Percentiles rank a stretch among this genome's conserved stretches.
These are phyloP conservation scores for Exophiala aquamarina DNA, from an alignment of 2,329 filamentous ascomycete genomes.

Conservation along the genomic window DNA sequence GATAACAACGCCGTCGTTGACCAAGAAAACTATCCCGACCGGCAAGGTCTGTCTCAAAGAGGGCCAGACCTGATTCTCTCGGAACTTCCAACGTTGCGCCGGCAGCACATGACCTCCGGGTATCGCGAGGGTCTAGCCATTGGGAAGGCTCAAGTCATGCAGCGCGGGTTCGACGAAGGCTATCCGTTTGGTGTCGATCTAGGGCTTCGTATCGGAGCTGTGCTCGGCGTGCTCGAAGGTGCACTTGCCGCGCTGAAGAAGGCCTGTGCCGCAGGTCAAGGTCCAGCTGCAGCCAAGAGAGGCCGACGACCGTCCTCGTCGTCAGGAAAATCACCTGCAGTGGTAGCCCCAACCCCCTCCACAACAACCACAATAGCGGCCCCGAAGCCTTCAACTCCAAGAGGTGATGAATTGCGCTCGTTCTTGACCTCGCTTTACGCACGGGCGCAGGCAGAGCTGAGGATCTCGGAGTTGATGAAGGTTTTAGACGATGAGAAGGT, in stretches of 20 bases:
- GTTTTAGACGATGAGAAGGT: slow-evolving; percentile 23
- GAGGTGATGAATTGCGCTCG: no score
- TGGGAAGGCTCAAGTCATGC: slow-evolving; percentile 74
- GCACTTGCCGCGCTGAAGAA: slow-evolving; percentile 44
- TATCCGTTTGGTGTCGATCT: slow-evolving; percentile 81
- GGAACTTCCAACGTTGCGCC: slow-evolving; percentile 74
- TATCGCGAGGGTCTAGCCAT: slow-evolving; percentile 83
- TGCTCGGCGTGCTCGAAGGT: slow-evolving; percentile 77
- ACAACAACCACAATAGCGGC: background rate
- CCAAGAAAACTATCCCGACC: background rate
- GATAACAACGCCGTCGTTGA: background rate
- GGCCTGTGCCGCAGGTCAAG: background rate
- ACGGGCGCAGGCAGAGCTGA: slow-evolving; percentile 20
- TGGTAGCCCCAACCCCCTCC: background rate
- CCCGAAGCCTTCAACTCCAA: background rate
- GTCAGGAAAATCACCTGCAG: no score
- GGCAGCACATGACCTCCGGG: slow-evolving; percentile 77
- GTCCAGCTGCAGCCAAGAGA: no score
- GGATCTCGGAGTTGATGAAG: slow-evolving; percentile 22
- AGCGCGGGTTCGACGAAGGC: slow-evolving; percentile 88
- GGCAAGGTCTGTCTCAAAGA: background rate
- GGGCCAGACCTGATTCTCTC: slow-evolving; percentile 41
- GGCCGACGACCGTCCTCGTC: no score
- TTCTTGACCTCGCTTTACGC: slow-evolving; percentile 1
- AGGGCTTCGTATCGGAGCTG: slow-evolving; percentile 69